Conservation (phyloP, 2,329 filamentous ascomycete genomes). For the Colletotrichum sp. region DNA sequence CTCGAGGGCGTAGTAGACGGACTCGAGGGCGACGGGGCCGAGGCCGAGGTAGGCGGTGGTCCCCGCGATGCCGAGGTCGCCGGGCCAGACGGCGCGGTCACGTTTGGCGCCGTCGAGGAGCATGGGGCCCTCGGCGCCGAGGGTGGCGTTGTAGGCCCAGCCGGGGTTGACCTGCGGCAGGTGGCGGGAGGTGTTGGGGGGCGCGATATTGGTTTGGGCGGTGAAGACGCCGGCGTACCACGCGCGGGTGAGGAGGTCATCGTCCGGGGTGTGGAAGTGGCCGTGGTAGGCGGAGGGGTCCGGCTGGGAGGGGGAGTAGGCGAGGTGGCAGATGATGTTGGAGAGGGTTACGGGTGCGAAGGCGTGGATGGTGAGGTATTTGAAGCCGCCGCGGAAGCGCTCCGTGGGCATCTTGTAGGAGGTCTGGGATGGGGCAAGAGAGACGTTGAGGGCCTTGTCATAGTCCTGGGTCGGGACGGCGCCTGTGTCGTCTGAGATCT, state of each 20-base stretch:
- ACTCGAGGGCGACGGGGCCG: conserved; percentile 48
- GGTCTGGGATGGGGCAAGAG: background rate
- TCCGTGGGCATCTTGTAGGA: conserved; percentile 28
- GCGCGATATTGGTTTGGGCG: conserved; percentile 33
- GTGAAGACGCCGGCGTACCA: conserved; percentile 50
- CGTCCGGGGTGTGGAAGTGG: conserved; percentile 45
- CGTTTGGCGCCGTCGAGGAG: conserved; percentile 59
- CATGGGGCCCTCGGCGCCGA: conserved; percentile 35
- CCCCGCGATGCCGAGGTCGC: conserved; percentile 60
- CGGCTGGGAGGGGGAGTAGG: conserved; percentile 36
- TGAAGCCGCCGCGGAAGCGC: conserved; percentile 46
- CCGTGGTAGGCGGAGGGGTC: conserved; percentile 46
- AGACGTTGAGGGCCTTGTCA: conserved; percentile 26
- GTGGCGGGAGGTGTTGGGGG: conserved; percentile 32
- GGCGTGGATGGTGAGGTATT: conserved; percentile 43
- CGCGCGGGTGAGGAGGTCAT: conserved; percentile 50
- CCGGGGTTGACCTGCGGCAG: conserved; percentile 44
- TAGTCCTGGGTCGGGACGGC: conserved; percentile 24
- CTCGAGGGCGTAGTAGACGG: conserved; percentile 50
- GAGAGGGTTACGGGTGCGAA: conserved; percentile 26
- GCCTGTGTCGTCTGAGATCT: conserved; percentile 28
- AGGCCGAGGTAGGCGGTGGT: conserved; percentile 55
- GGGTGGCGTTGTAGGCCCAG: conserved; percentile 36
- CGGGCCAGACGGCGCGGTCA: conserved; percentile 61
- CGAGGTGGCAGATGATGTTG: conserved; percentile 30